A percentile compares a stretch with the other conserved stretches of the same genome.
These are phyloP conservation scores for Chrysoporthe cubensis DNA, from an alignment of 2,329 filamentous ascomycete genomes.

Conservation along the genomic window DNA sequence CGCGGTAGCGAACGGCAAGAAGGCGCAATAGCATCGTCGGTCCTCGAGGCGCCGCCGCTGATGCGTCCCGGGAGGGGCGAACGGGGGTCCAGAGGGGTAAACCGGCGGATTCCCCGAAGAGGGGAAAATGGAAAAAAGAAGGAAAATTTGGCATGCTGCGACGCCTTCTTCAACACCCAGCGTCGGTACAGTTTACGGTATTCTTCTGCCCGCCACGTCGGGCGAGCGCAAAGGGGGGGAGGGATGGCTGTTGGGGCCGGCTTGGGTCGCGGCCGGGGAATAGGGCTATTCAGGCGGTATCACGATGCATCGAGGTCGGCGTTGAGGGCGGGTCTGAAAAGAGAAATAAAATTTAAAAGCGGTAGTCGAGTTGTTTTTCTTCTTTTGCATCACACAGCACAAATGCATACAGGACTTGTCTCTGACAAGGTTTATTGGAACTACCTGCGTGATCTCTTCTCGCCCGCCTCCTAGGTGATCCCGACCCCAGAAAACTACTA, in stretches of 20 bases:
- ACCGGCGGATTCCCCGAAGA: no score
- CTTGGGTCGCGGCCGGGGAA: background rate
- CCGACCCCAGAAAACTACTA: no score
- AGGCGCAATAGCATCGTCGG: constrained; percentile 31
- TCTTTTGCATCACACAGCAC: background rate
- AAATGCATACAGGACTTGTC: background rate
- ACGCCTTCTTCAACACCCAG: constrained; percentile 7
- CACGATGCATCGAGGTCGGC: constrained; percentile 2
- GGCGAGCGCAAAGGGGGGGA: background rate
- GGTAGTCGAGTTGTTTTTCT: background rate
- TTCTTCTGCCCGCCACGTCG: background rate
- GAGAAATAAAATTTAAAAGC: background rate
- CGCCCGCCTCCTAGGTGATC: no score
- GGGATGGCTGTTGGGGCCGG: background rate
- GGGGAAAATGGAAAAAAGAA: no score
- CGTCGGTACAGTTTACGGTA: background rate
- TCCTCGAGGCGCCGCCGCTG: background rate
- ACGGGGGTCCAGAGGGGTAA: no score
- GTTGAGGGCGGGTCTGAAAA: background rate
- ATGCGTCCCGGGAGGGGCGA: background rate
- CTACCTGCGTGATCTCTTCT: background rate
- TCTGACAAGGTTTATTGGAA: background rate
- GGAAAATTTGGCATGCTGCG: background rate
- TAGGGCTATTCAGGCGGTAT: background rate
- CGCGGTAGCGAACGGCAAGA: constrained; percentile 34